These are phyloP conservation scores for Neostapfia colusana DNA, from an alignment of 176 grass and related monocot species.

Conservation along the genomic window DNA sequence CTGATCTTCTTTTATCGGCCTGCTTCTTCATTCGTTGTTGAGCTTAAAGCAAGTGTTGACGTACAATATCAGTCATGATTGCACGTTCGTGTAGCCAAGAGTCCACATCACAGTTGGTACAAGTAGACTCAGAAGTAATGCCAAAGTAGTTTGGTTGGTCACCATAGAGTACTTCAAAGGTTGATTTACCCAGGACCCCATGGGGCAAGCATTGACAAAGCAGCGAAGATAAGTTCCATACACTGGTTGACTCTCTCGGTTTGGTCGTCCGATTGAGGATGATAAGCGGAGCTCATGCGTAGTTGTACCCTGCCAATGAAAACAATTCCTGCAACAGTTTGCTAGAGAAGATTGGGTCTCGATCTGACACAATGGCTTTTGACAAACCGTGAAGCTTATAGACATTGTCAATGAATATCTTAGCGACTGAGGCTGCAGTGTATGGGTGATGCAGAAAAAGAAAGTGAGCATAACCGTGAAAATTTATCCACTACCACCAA, in stretches of 20 bases:
- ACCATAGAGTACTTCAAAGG: no score
- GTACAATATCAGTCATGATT: no score
- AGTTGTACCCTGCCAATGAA: rapidly evolving
- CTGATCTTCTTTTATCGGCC: no score
- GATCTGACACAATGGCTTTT: rapidly evolving
- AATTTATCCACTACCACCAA: not conserved
- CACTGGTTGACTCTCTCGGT: not conserved
- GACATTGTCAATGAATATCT: rapidly evolving
- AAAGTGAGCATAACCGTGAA: not conserved
- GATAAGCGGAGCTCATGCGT: rapidly evolving
- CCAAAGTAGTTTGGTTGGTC: no score
- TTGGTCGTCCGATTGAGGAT: not conserved
- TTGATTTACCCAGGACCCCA: no score
- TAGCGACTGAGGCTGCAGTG: rapidly evolving
- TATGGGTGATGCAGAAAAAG: not conserved
- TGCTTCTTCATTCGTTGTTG: no score
- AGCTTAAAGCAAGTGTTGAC: no score
- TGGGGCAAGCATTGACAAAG: no score
- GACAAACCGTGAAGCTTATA: not conserved
- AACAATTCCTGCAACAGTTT: not conserved
- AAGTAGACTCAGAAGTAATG: no score
- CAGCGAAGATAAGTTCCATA: no score
- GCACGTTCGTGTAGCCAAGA: no score
- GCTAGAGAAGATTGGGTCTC: not conserved
- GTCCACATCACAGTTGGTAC: no score